These are phyloP conservation scores for Aspergillus vadensis DNA, from an alignment of 2,329 filamentous ascomycete species.

Conservation along the genomic window DNA sequence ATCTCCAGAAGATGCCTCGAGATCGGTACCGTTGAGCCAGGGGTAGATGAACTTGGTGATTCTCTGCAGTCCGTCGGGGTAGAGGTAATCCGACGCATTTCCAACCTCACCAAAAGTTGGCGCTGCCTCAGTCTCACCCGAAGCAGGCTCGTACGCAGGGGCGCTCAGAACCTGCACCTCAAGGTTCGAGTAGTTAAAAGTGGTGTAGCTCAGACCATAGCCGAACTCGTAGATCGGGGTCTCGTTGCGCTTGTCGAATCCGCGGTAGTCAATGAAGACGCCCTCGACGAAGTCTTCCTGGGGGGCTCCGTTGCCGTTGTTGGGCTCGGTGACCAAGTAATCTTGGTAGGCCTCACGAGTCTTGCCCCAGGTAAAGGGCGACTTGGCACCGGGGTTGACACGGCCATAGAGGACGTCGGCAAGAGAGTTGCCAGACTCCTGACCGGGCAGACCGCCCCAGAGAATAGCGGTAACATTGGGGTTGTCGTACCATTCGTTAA, in stretches of 20 bases:
- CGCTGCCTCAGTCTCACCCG: conserved; percentile 56
- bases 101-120: conserved; percentile 54
- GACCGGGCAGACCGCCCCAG: conserved; percentile 73
- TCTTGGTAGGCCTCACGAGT: conserved; percentile 57
- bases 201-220: conserved; percentile 65
- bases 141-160: conserved; percentile 55
- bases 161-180: conserved; percentile 49
- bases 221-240: conserved; percentile 65
- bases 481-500: conserved; percentile 63
- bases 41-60: conserved; percentile 64
- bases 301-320: conserved; percentile 58
- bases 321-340: conserved; percentile 59
- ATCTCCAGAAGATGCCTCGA: conserved; percentile 54
- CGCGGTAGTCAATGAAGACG: conserved; percentile 59
- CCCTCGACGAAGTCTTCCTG: conserved; percentile 64
- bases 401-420: conserved; percentile 73
- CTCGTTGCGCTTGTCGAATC: conserved; percentile 57
- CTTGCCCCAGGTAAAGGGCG: conserved; percentile 62
- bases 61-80: conserved; percentile 54
- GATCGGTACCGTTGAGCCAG: conserved; percentile 63
- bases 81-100: conserved; percentile 56
- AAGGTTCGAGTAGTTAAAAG: conserved; percentile 62
- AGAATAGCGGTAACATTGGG: conserved; percentile 74
- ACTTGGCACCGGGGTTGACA: conserved; percentile 63
- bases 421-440: conserved; percentile 74